Conservation (phyloP, 2,329 filamentous ascomycete genomes). For the Neopestalotiopsis clavispora region DNA sequence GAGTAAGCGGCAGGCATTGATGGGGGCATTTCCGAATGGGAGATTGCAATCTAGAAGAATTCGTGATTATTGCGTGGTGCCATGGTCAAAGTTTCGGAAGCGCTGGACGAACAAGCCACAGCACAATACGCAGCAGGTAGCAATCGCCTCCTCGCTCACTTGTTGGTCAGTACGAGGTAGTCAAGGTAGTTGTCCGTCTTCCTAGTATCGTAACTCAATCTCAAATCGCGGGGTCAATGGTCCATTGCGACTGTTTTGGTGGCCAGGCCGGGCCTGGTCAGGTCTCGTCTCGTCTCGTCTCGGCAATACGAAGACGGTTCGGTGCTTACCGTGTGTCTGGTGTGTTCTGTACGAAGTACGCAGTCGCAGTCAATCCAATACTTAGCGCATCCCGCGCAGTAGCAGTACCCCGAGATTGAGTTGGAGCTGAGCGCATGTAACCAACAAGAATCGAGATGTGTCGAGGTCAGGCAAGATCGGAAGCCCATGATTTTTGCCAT, state of each 20-base stretch:
- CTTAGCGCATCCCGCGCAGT: neutral
- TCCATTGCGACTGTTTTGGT: neutral
- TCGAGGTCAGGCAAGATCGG: conserved; percentile 3
- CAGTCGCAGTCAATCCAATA: neutral
- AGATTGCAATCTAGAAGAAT: neutral
- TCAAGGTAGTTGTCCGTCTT: neutral
- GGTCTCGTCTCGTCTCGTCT: conserved; percentile 1
- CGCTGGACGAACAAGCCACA: conserved; percentile 1
- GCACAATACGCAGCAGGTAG: neutral
- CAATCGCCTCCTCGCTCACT: neutral
- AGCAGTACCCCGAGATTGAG: neutral
- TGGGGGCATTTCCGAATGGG: neutral
- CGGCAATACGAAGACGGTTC: conserved; percentile 15
- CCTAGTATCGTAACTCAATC: neutral
- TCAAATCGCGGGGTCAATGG: conserved; percentile 2
- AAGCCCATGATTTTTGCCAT: conserved; percentile 16
- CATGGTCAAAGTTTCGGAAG: neutral
- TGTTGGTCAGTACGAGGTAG: neutral
- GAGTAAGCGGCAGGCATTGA: neutral
- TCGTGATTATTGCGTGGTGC: neutral
- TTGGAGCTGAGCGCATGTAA: neutral
- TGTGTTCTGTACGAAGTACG: neutral
- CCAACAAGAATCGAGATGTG: neutral
- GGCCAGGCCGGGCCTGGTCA: neutral
- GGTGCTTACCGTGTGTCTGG: conserved; percentile 11